Evolutionary conservation across 2,329 filamentous ascomycete genomes (phyloP).

Genomic region (Alternaria novae-zelandiae): DNA sequence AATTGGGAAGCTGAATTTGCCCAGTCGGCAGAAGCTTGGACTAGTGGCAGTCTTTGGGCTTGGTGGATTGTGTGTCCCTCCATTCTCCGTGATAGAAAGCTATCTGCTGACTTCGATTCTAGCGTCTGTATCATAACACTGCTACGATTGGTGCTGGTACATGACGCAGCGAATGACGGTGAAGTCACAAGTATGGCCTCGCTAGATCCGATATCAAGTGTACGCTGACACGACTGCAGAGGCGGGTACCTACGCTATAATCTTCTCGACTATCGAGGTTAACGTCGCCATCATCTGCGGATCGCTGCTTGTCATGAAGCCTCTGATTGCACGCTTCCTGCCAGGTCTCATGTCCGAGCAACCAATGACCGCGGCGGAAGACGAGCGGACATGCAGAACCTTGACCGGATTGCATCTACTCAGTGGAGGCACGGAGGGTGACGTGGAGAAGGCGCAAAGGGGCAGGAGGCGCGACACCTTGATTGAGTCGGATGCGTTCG

Average conservation of each 20-base stretch:
- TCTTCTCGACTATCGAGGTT: conserved; percentile 52
- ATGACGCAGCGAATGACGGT: conserved; percentile 20
- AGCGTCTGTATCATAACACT: conserved; percentile 42
- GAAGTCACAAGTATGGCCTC: conserved; percentile 32
- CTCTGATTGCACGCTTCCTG: conserved; percentile 45
- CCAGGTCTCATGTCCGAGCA: conserved; percentile 38
- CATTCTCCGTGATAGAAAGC: background rate
- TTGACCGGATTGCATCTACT: conserved; percentile 21
- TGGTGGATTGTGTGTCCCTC: conserved; percentile 42
- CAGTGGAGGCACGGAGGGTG: conserved; percentile 2
- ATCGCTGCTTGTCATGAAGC: conserved; percentile 53
- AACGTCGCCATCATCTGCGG: conserved; percentile 55
- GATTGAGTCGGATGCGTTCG: background rate
- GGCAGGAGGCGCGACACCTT: conserved; percentile 16
- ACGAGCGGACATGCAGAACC: conserved; percentile 14
- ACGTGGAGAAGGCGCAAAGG: conserved; percentile 9
- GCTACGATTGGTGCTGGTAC: conserved; percentile 35
- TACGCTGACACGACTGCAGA: conserved; percentile 20
- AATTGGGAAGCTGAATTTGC: conserved; percentile 38
- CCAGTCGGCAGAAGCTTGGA: conserved; percentile 40
- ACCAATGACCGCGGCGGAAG: conserved; percentile 21
- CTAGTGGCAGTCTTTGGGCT: conserved; percentile 45
- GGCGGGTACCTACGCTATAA: conserved; percentile 49
- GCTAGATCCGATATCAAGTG: background rate
- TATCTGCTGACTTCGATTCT: background rate